Evolutionary conservation across 345 rosid genomes (phyloP).

Genomic region (Triadica sebifera): DNA sequence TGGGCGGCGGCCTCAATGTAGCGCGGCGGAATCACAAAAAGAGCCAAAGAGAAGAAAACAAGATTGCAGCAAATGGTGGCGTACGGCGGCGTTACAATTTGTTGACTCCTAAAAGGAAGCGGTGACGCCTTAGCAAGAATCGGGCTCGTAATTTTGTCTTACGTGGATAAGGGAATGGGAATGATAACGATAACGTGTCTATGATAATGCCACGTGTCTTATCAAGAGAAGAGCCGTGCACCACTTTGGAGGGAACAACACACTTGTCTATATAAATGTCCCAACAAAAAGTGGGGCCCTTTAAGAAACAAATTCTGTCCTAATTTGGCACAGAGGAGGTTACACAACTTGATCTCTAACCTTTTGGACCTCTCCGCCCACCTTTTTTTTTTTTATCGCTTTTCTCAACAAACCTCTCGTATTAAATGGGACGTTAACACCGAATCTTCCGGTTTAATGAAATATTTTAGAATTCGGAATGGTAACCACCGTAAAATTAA

Average conservation of each 20-base stretch:
- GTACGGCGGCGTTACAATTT: too few relatives aligned
- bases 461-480: too few relatives aligned
- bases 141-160: background rate
- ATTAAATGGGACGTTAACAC: too few relatives aligned
- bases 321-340: constrained; percentile 13
- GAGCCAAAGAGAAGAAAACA: too few relatives aligned
- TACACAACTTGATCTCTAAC: background rate
- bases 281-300: constrained; percentile 42
- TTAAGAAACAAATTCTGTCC: constrained; percentile 39
- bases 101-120: background rate
- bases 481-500: too few relatives aligned
- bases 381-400: background rate
- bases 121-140: too few relatives aligned
- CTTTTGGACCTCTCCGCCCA: background rate
- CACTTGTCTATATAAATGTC: constrained; percentile 38
- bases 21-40: too few relatives aligned
- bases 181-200: constrained; percentile 15
- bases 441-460: too few relatives aligned
- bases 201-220: constrained; percentile 32
- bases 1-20: too few relatives aligned
- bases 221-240: constrained; percentile 43
- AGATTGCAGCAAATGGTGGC: too few relatives aligned
- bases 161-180: constrained; percentile 11
- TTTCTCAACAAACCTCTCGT: constrained; percentile 8
- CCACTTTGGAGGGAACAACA: constrained; percentile 40